Percentiles rank a stretch among this genome's conserved stretches.
These are phyloP conservation scores for Leishmania major DNA, from an alignment of 208 protist species.

Conservation along the genomic window DNA sequence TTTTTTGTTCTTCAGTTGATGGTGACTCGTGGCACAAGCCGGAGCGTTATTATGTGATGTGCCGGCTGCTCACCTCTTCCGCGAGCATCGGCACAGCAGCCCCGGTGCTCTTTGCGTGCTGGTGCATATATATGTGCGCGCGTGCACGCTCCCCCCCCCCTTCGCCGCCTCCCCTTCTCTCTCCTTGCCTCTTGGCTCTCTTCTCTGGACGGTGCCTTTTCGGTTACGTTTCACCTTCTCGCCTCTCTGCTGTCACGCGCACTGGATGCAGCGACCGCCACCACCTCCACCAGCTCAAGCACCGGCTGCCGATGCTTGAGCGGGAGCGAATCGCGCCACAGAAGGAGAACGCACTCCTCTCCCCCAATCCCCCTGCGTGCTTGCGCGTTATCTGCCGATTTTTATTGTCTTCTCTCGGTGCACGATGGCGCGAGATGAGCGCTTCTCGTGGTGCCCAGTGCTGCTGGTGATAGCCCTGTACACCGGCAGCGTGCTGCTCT, in stretches of 20 bases:
- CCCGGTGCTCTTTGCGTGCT: neutral
- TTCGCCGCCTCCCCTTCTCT: neutral
- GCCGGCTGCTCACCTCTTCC: neutral
- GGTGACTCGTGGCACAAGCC: neutral
- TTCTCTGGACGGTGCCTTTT: neutral
- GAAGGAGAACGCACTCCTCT: neutral
- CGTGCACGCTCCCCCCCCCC: neutral
- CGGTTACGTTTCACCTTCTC: neutral
- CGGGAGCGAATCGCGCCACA: neutral
- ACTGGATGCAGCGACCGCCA: neutral
- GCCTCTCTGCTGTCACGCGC: neutral
- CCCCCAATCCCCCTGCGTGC: neutral
- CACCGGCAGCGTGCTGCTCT: constrained; percentile 41
- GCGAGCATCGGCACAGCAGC: neutral
- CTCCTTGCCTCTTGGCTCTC: neutral
- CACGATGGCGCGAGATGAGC: neutral
- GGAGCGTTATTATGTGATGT: neutral
- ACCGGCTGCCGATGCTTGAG: neutral
- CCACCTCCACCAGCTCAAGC: neutral
- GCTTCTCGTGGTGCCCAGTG: constrained; percentile 17
- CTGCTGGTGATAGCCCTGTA: constrained; percentile 38
- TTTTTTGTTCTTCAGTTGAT: neutral
- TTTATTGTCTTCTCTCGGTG: neutral
- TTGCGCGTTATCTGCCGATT: neutral
- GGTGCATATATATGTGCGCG: neutral